Percentiles rank a stretch among this genome's conserved stretches.
Evolutionary conservation across 2,329 filamentous ascomycete species (phyloP).

Genomic region (Penicillium glabrum): DNA sequence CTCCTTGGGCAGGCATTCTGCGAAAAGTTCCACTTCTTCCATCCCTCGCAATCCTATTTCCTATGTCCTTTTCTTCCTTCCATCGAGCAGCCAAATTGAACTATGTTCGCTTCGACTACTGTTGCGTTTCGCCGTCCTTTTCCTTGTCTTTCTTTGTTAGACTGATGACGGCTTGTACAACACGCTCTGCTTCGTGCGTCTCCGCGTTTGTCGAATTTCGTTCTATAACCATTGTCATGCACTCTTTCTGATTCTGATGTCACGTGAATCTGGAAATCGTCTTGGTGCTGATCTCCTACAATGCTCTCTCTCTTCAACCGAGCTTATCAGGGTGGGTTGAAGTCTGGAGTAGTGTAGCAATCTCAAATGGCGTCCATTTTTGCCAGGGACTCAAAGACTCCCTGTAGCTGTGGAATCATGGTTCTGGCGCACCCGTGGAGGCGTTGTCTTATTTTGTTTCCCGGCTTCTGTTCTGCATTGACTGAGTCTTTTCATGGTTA

Average conservation of each 20-base stretch:
- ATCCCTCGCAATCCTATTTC: slow-evolving; percentile 19
- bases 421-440: background rate
- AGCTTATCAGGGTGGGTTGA: background rate
- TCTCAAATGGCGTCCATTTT: background rate
- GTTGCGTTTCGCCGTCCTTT: slow-evolving; percentile 29
- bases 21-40: slow-evolving; percentile 43
- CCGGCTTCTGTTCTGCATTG: background rate
- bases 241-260: background rate
- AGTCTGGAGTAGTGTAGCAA: background rate
- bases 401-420: slow-evolving; percentile 1
- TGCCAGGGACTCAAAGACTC: background rate
- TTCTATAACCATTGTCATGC: slow-evolving; percentile 3
- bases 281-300: background rate
- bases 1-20: slow-evolving; percentile 46
- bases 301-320: background rate
- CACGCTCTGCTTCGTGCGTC: slow-evolving; percentile 24
- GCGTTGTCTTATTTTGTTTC: slow-evolving; percentile 1
- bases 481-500: background rate
- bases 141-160: slow-evolving; percentile 21
- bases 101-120: slow-evolving; percentile 35
- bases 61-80: slow-evolving; percentile 15
- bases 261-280: background rate
- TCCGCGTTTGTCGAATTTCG: slow-evolving; percentile 21
- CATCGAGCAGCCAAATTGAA: slow-evolving; percentile 41
- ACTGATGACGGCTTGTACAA: slow-evolving; percentile 37